phyloP scores from a whole-genome alignment of 139 green algal species.

The Chlorella sp. region DNA sequence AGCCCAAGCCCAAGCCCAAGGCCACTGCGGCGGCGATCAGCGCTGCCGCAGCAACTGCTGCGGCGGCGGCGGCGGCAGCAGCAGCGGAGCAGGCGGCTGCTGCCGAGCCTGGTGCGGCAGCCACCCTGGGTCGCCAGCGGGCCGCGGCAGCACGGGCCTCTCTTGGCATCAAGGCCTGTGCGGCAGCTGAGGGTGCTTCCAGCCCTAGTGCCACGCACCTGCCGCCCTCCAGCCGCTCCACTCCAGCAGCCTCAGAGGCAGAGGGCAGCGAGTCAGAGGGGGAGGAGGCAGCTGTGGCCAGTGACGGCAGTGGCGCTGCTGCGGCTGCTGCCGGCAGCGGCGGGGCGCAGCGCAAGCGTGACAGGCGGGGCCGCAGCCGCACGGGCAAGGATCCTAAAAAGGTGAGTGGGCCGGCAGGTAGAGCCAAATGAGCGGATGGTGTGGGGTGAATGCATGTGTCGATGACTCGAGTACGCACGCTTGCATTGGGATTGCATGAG shows the following conservation, averaged over 20 bases:
- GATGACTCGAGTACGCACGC: too few relatives aligned
- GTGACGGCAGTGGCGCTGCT: too few relatives aligned
- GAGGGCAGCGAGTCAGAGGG: not conserved
- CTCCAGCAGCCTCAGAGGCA: not conserved
- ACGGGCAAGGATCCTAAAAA: too few relatives aligned
- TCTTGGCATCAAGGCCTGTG: conserved; percentile 12
- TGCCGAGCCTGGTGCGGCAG: not conserved
- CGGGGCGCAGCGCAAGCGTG: too few relatives aligned
- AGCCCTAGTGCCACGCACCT: not conserved
- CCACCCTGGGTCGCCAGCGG: not conserved
- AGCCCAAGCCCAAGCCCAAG: not conserved
- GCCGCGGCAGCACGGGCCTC: not conserved
- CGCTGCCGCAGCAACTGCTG: not conserved
- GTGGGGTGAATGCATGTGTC: too few relatives aligned
- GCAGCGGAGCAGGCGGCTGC: not conserved
- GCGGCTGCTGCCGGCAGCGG: too few relatives aligned
- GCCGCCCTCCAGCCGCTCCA: not conserved
- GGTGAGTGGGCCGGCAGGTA: too few relatives aligned
- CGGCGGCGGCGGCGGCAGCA: not conserved
- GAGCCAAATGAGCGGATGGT: too few relatives aligned
- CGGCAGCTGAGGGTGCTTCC: not conserved
- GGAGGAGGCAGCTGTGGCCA: not conserved
- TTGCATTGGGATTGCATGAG: too few relatives aligned
- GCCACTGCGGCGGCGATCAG: not conserved
- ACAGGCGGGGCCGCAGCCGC: too few relatives aligned